Percentiles rank a stretch among this genome's conserved stretches.
phyloP scores from a whole-genome alignment of 805 yeast genomes.

The Lipomyces sp. region DNA sequence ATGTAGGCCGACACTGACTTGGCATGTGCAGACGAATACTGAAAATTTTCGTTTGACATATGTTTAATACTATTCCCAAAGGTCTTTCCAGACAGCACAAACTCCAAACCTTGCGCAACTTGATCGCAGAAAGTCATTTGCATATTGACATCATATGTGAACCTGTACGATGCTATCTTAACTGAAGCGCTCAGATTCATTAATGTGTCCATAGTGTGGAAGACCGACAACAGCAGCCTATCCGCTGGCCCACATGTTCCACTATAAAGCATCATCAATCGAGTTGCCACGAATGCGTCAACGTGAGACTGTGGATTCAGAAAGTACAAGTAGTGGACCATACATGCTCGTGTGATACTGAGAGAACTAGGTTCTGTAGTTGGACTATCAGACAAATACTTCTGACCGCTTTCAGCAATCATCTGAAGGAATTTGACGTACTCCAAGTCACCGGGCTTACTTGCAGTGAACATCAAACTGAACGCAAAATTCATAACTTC shows the following conservation, averaged over 20 bases:
- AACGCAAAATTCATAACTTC: conserved; percentile 54
- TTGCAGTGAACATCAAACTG: conserved; percentile 4
- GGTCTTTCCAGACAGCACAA: conserved; percentile 11
- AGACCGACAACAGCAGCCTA: conserved; percentile 58
- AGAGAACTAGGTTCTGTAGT: conserved; percentile 12
- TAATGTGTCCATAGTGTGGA: conserved; percentile 61
- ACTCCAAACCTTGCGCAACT: neutral
- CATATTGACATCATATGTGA: conserved; percentile 4
- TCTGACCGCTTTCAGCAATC: conserved; percentile 58
- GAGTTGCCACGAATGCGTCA: conserved; percentile 54
- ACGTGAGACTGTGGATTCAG: conserved; percentile 55
- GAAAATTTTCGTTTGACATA: conserved; percentile 68
- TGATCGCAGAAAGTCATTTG: neutral
- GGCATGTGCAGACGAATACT: conserved; percentile 42
- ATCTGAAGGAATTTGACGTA: conserved; percentile 65
- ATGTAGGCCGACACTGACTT: neutral
- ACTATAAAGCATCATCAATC: conserved; percentile 58
- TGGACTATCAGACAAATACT: conserved; percentile 19
- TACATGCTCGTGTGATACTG: conserved; percentile 50
- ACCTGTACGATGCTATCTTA: conserved; percentile 11
- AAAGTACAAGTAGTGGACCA: conserved; percentile 57
- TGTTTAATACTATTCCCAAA: conserved; percentile 35
- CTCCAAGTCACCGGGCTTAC: conserved; percentile 42
- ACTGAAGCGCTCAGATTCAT: conserved; percentile 39
- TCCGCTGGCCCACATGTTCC: conserved; percentile 71